A percentile compares a stretch with the other conserved stretches of the same genome.
phyloP scores from a whole-genome alignment of 2,329 filamentous ascomycete genomes.

The Nannizziopsis barbatae region DNA sequence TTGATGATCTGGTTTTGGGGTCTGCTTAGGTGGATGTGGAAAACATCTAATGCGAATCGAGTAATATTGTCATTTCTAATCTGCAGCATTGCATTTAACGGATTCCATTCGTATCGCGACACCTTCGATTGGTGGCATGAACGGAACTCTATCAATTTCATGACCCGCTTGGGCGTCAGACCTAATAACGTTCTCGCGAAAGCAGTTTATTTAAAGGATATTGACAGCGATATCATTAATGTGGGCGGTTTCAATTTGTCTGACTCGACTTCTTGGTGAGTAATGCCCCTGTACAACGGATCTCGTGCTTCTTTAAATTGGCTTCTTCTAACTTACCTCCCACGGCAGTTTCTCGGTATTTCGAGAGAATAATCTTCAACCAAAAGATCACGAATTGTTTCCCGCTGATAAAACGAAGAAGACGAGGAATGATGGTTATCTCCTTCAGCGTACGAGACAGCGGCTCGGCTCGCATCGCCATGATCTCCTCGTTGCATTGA shows the following conservation, averaged over 20 bases:
- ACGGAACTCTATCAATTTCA: constrained; percentile 65
- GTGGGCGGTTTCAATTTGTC: constrained; percentile 22
- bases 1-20: constrained; percentile 68
- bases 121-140: constrained; percentile 75
- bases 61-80: constrained; percentile 59
- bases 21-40: constrained; percentile 53
- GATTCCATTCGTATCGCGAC: constrained; percentile 62
- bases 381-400: constrained; percentile 3
- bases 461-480: constrained; percentile 74
- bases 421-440: constrained; percentile 35
- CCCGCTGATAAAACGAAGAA: constrained; percentile 7
- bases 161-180: constrained; percentile 67
- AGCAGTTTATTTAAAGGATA: constrained; percentile 69
- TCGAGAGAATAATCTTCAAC: constrained; percentile 27
- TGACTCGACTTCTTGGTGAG: constrained; percentile 27
- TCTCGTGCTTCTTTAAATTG: background rate
- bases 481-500: constrained; percentile 79
- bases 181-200: constrained; percentile 74
- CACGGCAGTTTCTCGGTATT: constrained; percentile 31
- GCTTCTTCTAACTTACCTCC: background rate
- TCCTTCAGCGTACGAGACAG: constrained; percentile 69
- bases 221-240: constrained; percentile 52
- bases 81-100: constrained; percentile 60
- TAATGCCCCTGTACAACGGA: background rate
- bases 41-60: constrained; percentile 59